Base-by-base conservation (phyloP, 129 eudicot genomes). In the Deinandra increscens region DNA sequence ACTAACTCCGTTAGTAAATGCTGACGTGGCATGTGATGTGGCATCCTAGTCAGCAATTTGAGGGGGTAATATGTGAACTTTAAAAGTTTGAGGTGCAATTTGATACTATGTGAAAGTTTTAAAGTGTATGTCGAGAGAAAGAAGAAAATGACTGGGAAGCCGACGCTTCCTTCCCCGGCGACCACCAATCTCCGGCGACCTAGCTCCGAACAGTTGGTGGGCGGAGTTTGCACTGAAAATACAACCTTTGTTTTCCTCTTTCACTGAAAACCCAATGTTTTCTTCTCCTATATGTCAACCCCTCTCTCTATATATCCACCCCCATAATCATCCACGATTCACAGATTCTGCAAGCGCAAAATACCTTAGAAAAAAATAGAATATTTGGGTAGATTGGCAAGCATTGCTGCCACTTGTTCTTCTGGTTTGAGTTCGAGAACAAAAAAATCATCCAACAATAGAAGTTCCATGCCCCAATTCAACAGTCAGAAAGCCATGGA, bases 401-500 rank as follows among this genome's bases (percentile, higher is more conserved):
- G 87, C 56, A 69, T 79, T 60, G 79, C 86, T 64, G 72, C 77
- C 71, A 75, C 88, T 17, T 86, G 84, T 78, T 81, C 86, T 73
- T 81, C 89, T 58, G 83, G 74, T 74, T 79, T 74, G 76, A 63
- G 74, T 63, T 74, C 70, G 9, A 81, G 64, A 71, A 48, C 73
- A 36, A 84, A 60, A 63, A 80, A 87, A 22, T 67, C 80, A 54
- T 19, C 37, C 58, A 81, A 37, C 62, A 79, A 77, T 67, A 75
- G 81, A 39, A 72, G 46, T n/a, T 79, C 83, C 22, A 20, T 84
- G 75, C 58, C 38, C 13, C 89, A 84, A 5, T 84, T 55, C 53
- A 84, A 77, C 79, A 89, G 94, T 44, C 81, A 84, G 37, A 87
- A 74, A 84, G 75, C 78, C 29, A 76, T 68, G 67, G 85, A 79